phyloP scores from a whole-genome alignment of 2,329 filamentous ascomycete genomes.

The Lachnellula hyalina region DNA sequence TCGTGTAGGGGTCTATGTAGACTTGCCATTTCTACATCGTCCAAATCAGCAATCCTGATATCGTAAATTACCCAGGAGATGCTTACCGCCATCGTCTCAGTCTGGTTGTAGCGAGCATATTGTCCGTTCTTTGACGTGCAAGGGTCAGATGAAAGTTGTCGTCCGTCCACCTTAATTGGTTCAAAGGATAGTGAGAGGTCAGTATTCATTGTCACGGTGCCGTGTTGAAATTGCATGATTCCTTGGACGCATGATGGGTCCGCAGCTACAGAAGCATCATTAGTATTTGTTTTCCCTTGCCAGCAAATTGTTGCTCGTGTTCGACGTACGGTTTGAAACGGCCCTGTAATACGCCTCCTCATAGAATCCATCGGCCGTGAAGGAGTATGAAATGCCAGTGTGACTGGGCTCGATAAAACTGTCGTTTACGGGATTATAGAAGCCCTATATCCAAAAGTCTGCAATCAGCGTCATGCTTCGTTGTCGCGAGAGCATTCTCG shows the following conservation, averaged over 20 bases:
- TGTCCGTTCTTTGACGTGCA: constrained; percentile 47
- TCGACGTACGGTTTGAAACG: constrained; percentile 57
- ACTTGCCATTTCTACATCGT: constrained; percentile 33
- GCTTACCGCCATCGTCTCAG: constrained; percentile 55
- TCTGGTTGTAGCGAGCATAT: constrained; percentile 64
- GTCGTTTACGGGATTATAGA: constrained; percentile 64
- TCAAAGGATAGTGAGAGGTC: constrained; percentile 55
- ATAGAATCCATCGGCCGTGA: constrained; percentile 61
- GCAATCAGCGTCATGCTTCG: constrained; percentile 8
- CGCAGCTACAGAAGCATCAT: constrained; percentile 39
- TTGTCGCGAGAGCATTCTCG: not conserved
- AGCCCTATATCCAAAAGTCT: constrained; percentile 43
- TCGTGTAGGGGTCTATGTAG: constrained; percentile 54
- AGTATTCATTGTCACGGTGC: constrained; percentile 49
- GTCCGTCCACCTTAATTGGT: constrained; percentile 61
- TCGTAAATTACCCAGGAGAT: not conserved
- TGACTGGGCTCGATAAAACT: constrained; percentile 59
- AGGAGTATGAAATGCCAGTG: constrained; percentile 70
- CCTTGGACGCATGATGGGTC: constrained; percentile 57
- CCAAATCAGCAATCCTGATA: not conserved
- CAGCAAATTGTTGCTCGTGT: not conserved
- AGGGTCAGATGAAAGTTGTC: constrained; percentile 61
- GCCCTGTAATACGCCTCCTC: constrained; percentile 68
- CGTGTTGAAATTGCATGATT: constrained; percentile 71
- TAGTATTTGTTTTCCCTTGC: not conserved